Conservation (phyloP, 768 basidiomycete species). For the Termitomyces eurrhizus region DNA sequence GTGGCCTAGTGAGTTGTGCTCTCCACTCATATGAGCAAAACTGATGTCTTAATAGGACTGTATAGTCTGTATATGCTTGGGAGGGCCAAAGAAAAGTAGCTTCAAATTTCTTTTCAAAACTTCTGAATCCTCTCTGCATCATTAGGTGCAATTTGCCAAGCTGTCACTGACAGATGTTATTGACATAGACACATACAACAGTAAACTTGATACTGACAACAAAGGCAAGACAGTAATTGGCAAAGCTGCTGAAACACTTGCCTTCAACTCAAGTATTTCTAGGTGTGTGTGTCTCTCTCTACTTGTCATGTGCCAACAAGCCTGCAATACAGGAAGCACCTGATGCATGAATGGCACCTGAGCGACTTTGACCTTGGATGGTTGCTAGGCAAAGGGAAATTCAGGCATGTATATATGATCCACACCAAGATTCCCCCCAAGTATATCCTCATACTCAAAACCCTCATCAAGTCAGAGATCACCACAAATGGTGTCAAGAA, state of each 20-base stretch:
- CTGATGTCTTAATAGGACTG: constrained; percentile 30
- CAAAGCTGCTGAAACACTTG: constrained; percentile 75
- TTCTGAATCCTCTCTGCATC: constrained; percentile 40
- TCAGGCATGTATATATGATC: constrained; percentile 98
- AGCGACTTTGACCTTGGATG: constrained; percentile 90
- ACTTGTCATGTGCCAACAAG: background rate
- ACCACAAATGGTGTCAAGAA: constrained; percentile 89
- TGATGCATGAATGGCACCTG: constrained; percentile 83
- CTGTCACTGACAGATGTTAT: constrained; percentile 27
- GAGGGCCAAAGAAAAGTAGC: constrained; percentile 23
- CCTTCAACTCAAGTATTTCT: constrained; percentile 77
- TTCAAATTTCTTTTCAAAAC: constrained; percentile 46
- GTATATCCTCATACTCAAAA: constrained; percentile 95
- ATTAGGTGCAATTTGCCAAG: constrained; percentile 21
- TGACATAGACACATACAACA: constrained; percentile 90
- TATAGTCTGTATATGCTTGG: constrained; percentile 49
- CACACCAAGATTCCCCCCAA: constrained; percentile 83
- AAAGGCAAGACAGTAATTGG: constrained; percentile 68
- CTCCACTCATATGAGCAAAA: background rate
- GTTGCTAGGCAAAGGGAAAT: constrained; percentile 96
- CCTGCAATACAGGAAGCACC: constrained; percentile 42
- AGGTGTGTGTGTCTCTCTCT: constrained; percentile 30
- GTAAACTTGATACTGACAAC: constrained; percentile 85
- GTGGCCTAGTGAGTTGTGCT: constrained; percentile 70
- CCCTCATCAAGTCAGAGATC: constrained; percentile 94